Base-by-base conservation (phyloP, 2,329 filamentous ascomycete species). In the Neofusicoccum sp. region DNA sequence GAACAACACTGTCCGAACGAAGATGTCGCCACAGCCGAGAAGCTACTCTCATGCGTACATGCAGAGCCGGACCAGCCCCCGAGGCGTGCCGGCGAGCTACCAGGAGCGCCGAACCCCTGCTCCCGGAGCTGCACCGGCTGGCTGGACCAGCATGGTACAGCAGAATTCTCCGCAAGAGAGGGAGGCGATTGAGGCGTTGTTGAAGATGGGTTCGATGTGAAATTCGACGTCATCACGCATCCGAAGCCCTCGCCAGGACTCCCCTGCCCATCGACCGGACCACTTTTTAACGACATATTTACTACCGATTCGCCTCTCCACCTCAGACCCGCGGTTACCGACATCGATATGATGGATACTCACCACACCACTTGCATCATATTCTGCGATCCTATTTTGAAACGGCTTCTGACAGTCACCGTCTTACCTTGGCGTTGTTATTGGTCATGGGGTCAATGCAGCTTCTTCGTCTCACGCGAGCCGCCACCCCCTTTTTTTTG, bases 111-210 rank as follows among this genome's bases (percentile, higher is more conserved):
- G 47, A n/a, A 24, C 33, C 33, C 40, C 7, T 31, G 34, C 24
- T 16, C n/a, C 34, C 9, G 44, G 57, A 24, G 28, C 26, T 31
- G 41, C 49, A n/a, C 47, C 31, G 2, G 43, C 33, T 12, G 48
- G 49, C 33, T 48, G 49, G 43, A 56, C 43, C 8, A 24, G 20
- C 33, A 56, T 61, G 20, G 63, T 62, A 67, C 64, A 60, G 30
- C 65, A 68, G 38, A 85, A 88, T 72, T n/a, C n/a, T n/a, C 84
- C 86, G 63, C 88, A 91, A 75, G 90, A 93, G 80, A 87, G 88
- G 68, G 90, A 91, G 75, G 90, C 90, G 60, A 85, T 93, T 65
- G 90, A 91, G 75, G 90, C 90, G 65, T 85, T 93, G 70, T 80
- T 95, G 70, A 85, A 87, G 74, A 88, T 95, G 75, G 89, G 90